phyloP scores from a whole-genome alignment of 345 rosid species.

The Boechera stricta region DNA sequence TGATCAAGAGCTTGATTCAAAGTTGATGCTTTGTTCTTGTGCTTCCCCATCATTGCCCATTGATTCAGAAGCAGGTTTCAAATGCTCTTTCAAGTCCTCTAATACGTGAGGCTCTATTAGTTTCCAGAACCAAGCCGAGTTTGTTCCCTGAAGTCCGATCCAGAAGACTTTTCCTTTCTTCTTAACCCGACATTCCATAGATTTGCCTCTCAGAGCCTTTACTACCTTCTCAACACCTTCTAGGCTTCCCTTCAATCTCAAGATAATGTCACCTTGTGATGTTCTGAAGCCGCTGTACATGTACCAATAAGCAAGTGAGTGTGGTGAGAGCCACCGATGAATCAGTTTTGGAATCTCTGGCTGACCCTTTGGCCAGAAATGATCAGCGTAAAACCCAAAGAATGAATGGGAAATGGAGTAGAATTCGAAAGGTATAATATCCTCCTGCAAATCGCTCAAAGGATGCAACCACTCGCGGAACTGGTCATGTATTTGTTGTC shows the following conservation, averaged over 20 bases:
- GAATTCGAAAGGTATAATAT: slow-evolving; percentile 52
- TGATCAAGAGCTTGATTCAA: slow-evolving; percentile 11
- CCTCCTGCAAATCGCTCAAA: slow-evolving; percentile 48
- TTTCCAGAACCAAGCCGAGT: slow-evolving; percentile 69
- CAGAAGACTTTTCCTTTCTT: slow-evolving; percentile 74
- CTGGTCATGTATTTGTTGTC: slow-evolving; percentile 63
- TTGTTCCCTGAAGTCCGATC: slow-evolving; percentile 76
- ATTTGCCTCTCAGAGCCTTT: slow-evolving; percentile 60
- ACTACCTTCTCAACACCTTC: slow-evolving; percentile 65
- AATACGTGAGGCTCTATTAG: slow-evolving; percentile 68
- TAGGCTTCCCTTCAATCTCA: slow-evolving; percentile 70
- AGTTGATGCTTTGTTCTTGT: slow-evolving; percentile 43
- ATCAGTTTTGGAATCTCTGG: slow-evolving; percentile 79
- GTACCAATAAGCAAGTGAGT: slow-evolving; percentile 78
- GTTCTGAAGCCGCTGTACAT: slow-evolving; percentile 78
- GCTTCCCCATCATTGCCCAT: slow-evolving; percentile 19
- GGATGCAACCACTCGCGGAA: slow-evolving; percentile 81
- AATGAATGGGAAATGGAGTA: slow-evolving; percentile 60
- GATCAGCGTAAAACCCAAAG: slow-evolving; percentile 76
- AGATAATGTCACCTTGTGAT: slow-evolving; percentile 60
- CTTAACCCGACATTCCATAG: slow-evolving; percentile 76
- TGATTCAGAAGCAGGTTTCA: slow-evolving; percentile 35
- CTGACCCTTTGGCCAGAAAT: slow-evolving; percentile 69
- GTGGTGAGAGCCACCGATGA: slow-evolving; percentile 84
- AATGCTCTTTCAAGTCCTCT: slow-evolving; percentile 55